Base-by-base conservation (phyloP, 2,329 filamentous ascomycete genomes). In the Cylindrodendrum hubeiense region DNA sequence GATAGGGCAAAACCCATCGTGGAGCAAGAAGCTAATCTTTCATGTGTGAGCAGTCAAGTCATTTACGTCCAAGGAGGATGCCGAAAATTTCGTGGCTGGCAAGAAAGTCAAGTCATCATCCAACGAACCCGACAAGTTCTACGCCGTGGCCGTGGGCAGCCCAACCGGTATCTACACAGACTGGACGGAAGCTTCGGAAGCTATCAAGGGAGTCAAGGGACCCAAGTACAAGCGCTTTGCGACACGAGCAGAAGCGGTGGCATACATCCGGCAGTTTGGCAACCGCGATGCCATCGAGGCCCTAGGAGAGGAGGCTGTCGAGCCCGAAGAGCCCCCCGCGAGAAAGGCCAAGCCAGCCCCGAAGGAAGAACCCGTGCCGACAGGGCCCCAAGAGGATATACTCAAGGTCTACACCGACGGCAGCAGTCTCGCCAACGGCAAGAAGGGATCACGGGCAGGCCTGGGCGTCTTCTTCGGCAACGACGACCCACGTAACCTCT, bases 31-130 rank as follows among this genome's bases (percentile, higher is more conserved):
- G 44, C 68, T 71, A 63, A 70, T 47, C 28, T 41, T 56, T 52
- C 41, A 22, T 57, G 21, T 8, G 24, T 26, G n/a, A 43, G 26
- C 66, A 96, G 93, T 92, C 83, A 95, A 96, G 81, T 93, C 92
- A 1, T 98, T 97, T 76, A 81, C 85, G 10, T 89, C 87, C 0
- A 83, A 86, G 63, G 86, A 90, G 67, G 94, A 97, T 65, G 95
- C 95, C n/a, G 87, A 92, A 73, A 89, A 88, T 2, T 98, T 93
- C 76, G 84, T 93, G 26, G 88, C 86, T 1, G 92, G 93, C 50
- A 86, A 85, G 69, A 74, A 78, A 26, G 74, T 78, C 6, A 75
- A 79, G 17, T 74, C 80, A 21, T 74, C 81, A 22, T 77, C 82
- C 43, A 72, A 80, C 51, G 77, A 82, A 64, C 80, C 84, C 49